Percentiles rank a stretch among this genome's conserved stretches.
Evolutionary conservation across 495 filamentous ascomycete species (phyloP).

Genomic region (Hypoxylon cercidicola): DNA sequence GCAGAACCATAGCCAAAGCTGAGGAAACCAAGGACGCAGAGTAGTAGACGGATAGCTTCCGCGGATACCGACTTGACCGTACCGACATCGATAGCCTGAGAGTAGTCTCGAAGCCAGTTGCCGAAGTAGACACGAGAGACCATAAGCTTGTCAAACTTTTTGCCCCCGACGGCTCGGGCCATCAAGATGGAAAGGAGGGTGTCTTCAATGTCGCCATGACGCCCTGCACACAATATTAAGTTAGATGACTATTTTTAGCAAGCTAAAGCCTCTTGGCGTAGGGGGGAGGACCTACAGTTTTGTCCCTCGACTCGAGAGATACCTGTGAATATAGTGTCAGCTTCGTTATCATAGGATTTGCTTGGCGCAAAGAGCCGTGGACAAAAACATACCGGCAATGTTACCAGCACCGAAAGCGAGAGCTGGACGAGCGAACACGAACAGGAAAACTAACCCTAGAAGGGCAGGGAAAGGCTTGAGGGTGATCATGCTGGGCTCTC

Average conservation of each 20-base stretch:
- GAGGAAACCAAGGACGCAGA: slow-evolving; percentile 69
- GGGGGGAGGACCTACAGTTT: slow-evolving; percentile 66
- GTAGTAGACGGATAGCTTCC: slow-evolving; percentile 86
- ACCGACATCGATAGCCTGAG: slow-evolving; percentile 84
- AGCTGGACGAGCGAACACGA: slow-evolving; percentile 66
- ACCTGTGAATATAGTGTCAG: slow-evolving; percentile 54
- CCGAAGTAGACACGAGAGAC: slow-evolving; percentile 89
- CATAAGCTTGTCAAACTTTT: slow-evolving; percentile 88
- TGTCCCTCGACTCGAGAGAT: slow-evolving; percentile 81
- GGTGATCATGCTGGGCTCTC: slow-evolving; percentile 49
- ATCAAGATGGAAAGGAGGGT: slow-evolving; percentile 78
- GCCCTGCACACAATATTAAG: slow-evolving; percentile 60
- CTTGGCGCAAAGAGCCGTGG: not conserved
- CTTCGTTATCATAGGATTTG: not conserved
- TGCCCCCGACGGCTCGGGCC: slow-evolving; percentile 79
- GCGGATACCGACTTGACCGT: slow-evolving; percentile 88
- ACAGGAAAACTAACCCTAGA: slow-evolving; percentile 56
- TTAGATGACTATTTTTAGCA: slow-evolving; percentile 19
- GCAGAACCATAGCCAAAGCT: slow-evolving; percentile 84
- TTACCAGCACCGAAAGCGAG: slow-evolving; percentile 90
- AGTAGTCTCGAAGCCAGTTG: slow-evolving; percentile 90
- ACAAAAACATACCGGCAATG: slow-evolving; percentile 62
- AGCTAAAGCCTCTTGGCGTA: not conserved
- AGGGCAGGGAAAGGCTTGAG: slow-evolving; percentile 55
- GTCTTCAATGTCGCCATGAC: slow-evolving; percentile 97